Evolutionary conservation across 208 protist species (phyloP), one percentile per base, ranked within the genome.

Genomic region (Leptomonas seymouri): DNA sequence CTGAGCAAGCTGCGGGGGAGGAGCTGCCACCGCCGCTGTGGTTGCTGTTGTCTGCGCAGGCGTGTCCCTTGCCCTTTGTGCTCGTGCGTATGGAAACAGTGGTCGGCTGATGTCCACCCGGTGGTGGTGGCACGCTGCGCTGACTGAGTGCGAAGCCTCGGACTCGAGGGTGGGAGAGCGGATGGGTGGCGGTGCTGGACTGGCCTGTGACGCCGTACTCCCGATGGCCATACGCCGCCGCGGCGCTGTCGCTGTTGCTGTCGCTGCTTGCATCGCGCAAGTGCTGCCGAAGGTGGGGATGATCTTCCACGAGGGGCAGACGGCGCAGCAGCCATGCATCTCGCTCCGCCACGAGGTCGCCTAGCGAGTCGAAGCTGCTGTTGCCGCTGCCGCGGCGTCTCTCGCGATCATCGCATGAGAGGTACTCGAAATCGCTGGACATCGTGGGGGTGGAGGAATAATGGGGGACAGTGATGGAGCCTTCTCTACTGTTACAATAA

Each of bases 401-500:
- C 1, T 20, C 15, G 16, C 57, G 31, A 20, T 65, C 59, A 56
- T 67, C 46, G 34, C 71, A 77, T 3, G 71, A 77, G 27, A 77
- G 71, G 18, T 46, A 58, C 36, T 77, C 71, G 25, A 71, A 70
- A 39, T 77, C 71, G 20, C 71, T 77, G 23, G 71, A 77, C 71
- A 77, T 77, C 56, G 0, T 21, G 60, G n/a, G 16, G 2, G 39
- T 64, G 39, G 42, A 25, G 48, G 18, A 50, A 23, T 30, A 30
- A 36, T 23, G 41, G 0, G 30, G 49, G 28, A 8, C 6, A 31
- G 28, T 1, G 45, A 70, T 49, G n/a, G 44, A 62, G 55, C 54
- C 60, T 41, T 21, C 71, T 68, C 6, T 78, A 61, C 5, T 48
- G 46, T 67, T 49, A 49, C 25, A 76, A 25, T 28, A 63, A 67